A percentile compares a stretch with the other conserved stretches of the same genome.
phyloP scores from a whole-genome alignment of 2,329 filamentous ascomycete species.

The Fusarium penzigii region DNA sequence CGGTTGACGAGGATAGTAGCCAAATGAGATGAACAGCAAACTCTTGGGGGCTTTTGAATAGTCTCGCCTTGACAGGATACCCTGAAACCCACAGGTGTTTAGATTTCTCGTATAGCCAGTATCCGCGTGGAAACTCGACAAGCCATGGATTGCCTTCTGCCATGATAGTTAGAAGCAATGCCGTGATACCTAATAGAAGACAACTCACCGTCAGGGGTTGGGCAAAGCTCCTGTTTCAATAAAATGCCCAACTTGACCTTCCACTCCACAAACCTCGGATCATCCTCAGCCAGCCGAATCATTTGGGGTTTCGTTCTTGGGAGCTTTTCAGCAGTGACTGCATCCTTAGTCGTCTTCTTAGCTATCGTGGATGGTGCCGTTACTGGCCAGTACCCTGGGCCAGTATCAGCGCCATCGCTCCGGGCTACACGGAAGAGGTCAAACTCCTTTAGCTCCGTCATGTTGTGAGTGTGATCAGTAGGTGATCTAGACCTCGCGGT shows the following conservation, averaged over 20 bases:
- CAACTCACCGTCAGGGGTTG: constrained; percentile 40
- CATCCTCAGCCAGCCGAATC: constrained; percentile 43
- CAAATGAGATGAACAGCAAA: constrained; percentile 54
- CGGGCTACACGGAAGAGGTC: constrained; percentile 44
- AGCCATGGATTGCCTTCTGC: constrained; percentile 47
- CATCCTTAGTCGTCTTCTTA: constrained; percentile 41
- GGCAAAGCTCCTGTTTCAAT: constrained; percentile 46
- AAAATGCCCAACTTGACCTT: constrained; percentile 47
- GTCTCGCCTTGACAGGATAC: constrained; percentile 48
- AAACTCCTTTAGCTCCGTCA: constrained; percentile 42
- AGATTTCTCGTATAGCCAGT: constrained; percentile 50
- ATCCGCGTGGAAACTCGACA: constrained; percentile 46
- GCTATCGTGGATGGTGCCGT: constrained; percentile 29
- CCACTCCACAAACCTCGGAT: constrained; percentile 47
- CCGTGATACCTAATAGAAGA: neutral
- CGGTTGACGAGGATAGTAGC: constrained; percentile 49
- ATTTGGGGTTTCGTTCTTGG: constrained; percentile 45
- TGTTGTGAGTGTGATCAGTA: constrained; percentile 10
- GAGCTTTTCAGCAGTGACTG: constrained; percentile 33
- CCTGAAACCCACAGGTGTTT: constrained; percentile 53
- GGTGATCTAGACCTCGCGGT: neutral
- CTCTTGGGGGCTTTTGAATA: constrained; percentile 55
- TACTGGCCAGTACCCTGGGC: constrained; percentile 47
- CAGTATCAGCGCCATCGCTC: constrained; percentile 48
- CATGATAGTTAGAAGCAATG: constrained; percentile 12